Evolutionary conservation across 495 filamentous ascomycete genomes (phyloP).

Genomic region (Xylaria cubensis): DNA sequence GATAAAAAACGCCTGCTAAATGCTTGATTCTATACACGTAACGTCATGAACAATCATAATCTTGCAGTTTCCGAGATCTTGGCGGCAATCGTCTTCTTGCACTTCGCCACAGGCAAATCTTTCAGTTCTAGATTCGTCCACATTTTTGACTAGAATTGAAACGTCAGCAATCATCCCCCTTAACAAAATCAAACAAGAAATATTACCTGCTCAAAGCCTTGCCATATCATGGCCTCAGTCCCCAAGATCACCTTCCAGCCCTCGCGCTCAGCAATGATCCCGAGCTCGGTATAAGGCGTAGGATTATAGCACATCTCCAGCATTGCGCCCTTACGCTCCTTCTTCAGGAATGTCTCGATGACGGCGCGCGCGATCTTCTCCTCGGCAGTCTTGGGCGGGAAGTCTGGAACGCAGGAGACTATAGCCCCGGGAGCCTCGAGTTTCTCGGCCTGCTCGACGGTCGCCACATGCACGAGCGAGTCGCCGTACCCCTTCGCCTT

Average conservation of each 20-base stretch:
- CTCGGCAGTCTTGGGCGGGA: slow-evolving; percentile 63
- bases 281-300: slow-evolving; percentile 68
- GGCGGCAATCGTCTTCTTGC: slow-evolving; percentile 59
- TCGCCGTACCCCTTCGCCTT: slow-evolving; percentile 56
- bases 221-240: slow-evolving; percentile 76
- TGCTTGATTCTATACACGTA: not conserved
- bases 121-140: slow-evolving; percentile 65
- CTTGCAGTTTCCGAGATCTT: slow-evolving; percentile 35
- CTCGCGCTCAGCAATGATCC: slow-evolving; percentile 56
- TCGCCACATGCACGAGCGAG: slow-evolving; percentile 61
- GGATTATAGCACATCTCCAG: slow-evolving; percentile 86
- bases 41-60: slow-evolving; percentile 9
- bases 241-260: slow-evolving; percentile 76
- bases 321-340: slow-evolving; percentile 66
- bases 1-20: not conserved
- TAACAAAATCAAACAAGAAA: not conserved
- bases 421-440: slow-evolving; percentile 66
- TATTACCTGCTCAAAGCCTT: slow-evolving; percentile 70
- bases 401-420: slow-evolving; percentile 74
- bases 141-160: slow-evolving; percentile 51
- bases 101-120: slow-evolving; percentile 59
- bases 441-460: slow-evolving; percentile 58
- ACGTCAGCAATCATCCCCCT: not conserved
- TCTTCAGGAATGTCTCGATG: slow-evolving; percentile 60
- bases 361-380: slow-evolving; percentile 64